Evolutionary conservation across 345 rosid genomes (phyloP), one percentile per base, ranked within the genome.

Genomic region (Pistacia integerrima): DNA sequence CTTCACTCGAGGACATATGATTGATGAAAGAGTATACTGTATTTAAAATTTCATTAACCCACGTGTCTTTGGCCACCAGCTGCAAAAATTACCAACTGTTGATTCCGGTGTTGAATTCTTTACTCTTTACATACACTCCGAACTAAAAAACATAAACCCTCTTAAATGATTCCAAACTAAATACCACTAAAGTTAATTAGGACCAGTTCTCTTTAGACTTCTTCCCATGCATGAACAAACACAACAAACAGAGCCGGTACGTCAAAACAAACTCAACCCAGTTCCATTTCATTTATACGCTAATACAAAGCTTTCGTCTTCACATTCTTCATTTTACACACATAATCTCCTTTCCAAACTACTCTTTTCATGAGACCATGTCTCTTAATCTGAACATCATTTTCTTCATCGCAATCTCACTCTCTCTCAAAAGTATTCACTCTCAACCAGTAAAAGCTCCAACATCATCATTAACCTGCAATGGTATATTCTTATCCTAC

Each of bases 401-500:
- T 62, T 14, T 61, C 69, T 28, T 67, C 67, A 3, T 73, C 66
- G 20, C 60, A 25, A 35, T 75, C 54, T 73, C 46, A 7, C 35
- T 67, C 22, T 54, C 70, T 49, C 55, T 76, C 61, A 25, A 55
- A 20, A 6, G 54, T 16, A 48, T 71, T 13, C 44, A 55, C 58
- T 68, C 77, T 72, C 80, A 76, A 18, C 35, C 70, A 52, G n/a
- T 12, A 13, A 18, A 14, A 0, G 5, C 77, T 0, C 76, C 81
- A 7, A 49, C 80, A 3, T 64, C 81, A 4, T 82, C 77, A 17
- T 74, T 84, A 51, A 74, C 66, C 30, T 93, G 99, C 81, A 88
- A 88, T 76, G 98, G 94, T 46, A 72, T 95, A 4, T 95, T 84
- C 84, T 49, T 95, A 56, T 85, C 94, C 1, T 95, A 93, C 82